These are phyloP conservation scores for Termitomyces sp. DNA, from an alignment of 768 basidiomycete species.

Conservation along the genomic window DNA sequence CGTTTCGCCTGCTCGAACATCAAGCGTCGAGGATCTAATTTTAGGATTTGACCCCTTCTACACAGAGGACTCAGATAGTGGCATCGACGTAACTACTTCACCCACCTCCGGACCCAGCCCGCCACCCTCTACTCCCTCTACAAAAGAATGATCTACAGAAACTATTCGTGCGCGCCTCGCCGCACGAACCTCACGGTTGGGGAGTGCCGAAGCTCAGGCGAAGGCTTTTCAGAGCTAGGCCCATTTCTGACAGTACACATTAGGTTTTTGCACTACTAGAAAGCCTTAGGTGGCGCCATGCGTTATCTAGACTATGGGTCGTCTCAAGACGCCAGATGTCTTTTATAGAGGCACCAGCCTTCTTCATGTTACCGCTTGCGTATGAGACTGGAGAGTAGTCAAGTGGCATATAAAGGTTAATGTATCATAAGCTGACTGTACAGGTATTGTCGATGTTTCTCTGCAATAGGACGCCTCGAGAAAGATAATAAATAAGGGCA, in stretches of 20 bases:
- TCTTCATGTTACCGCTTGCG: background rate
- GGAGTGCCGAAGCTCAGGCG: too few relatives aligned
- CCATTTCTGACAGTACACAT: background rate
- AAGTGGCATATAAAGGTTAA: slow-evolving; percentile 32
- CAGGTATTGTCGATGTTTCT: slow-evolving; percentile 23
- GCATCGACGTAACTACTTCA: too few relatives aligned
- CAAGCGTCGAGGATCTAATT: background rate
- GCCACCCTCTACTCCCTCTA: background rate
- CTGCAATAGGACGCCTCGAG: slow-evolving; percentile 24
- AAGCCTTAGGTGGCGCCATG: background rate
- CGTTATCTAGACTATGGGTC: background rate
- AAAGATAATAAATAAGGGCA: too few relatives aligned
- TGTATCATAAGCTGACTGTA: slow-evolving; percentile 22
- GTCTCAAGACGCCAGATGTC: background rate
- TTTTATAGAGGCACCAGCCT: background rate
- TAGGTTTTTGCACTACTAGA: too few relatives aligned
- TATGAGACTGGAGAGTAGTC: slow-evolving; percentile 14
- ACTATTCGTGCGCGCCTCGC: background rate
- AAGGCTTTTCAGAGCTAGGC: background rate
- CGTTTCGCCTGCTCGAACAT: background rate
- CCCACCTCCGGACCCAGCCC: background rate
- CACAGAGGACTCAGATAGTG: background rate
- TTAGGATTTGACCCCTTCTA: slow-evolving; percentile 3
- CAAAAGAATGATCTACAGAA: too few relatives aligned
- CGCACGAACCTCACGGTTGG: background rate